Base-by-base conservation (phyloP, 345 rosid species). In the Populus euphratica region DNA sequence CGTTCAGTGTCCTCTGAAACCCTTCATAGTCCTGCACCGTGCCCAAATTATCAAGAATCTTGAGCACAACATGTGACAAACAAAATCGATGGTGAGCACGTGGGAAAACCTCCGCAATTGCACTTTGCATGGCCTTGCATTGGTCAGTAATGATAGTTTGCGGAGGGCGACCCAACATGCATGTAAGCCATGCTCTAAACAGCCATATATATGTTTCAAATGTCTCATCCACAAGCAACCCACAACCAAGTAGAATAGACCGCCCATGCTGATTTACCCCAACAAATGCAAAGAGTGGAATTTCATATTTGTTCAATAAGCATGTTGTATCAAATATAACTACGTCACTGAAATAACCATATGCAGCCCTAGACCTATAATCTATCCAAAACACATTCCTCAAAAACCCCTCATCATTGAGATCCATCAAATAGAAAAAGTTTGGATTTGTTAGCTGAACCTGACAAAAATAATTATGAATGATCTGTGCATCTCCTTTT, bases 251-350 rank as follows among this genome's bases (percentile, higher is more conserved):
- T 68, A 90, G 84, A 70, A 90, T 83, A 35, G 83, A 70, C 50
- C 87, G 83, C 43, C 92, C 89, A 80, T 91, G 96, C 79, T 91
- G 89, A 79, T 91, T 90, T 14, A 86, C 79, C 80, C 96, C 96
- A 33, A 84, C 87, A 74, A 89, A 82, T 56, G 89, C 84, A 81
- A 90, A 87, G 10, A 91, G 85, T 0, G 94, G 94, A 72, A 88
- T 83, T 79, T 90, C 94, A 62, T 83, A 91, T 73, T 88, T 88
- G 47, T 85, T 82, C 0, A 88, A 83, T 69, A 89, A 76, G 73
- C 79, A 87, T 25, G 91, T 85, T 81, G 82, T 86, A 79, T 91
- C 96, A 31, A 80, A 90, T 79, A 84, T 83, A 83, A 79, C 71
- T 25, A 88, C 91, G 59, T 91, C 94, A 2, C 83, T 75, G 49